Evolutionary conservation across 306 rosid species (phyloP), one percentile per base, ranked within the genome.

Genomic region (Fragaria vesca): DNA sequence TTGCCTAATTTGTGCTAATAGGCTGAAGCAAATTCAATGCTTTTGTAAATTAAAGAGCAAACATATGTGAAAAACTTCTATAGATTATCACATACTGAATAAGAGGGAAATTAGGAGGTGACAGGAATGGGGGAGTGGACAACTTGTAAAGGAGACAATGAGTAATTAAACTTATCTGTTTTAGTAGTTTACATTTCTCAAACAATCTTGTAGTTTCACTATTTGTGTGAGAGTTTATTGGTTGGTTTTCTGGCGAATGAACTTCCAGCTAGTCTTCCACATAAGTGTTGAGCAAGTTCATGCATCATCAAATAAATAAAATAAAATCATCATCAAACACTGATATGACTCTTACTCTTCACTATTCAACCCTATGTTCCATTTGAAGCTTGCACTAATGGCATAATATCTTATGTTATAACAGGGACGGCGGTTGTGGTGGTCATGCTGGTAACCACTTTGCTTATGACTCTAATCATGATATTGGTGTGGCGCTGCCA

Each of bases 401-500:
- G 76, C 74, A 30, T 75, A 66, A 24, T 43, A 46, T 65, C 50
- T 86, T 82, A 20, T 81, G 61, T 72, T 72, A 74, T 76, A 77
- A 89, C 96, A 95, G 97, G 99, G 75, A 96, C 98, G 17, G 99
- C 97, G 6, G 98, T 93, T 50, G 96, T 91, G 67, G 79, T 93
- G 77, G 99, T 96, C 79, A 90, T 93, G 96, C 85, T 96, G 77
- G 97, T 81, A 63, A 96, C 99, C 17, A 96, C 98, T 66, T 77
- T 96, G 57, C 99, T 96, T 70, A 96, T 96, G 96, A 87, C 81
- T 78, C 77, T 96, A 72, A 90, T 96, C 86, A 96, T 96, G 99
- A 93, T 91, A 71, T 78, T 93, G 69, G 99, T 93, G 70, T 96
- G 99, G 99, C 97, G 94, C 73, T 93, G 97, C 87, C 98, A 93